A percentile compares a stretch with the other conserved stretches of the same genome.
These are phyloP conservation scores for Cicer pinnatifidum DNA, from an alignment of 306 rosid species.

Conservation along the genomic window DNA sequence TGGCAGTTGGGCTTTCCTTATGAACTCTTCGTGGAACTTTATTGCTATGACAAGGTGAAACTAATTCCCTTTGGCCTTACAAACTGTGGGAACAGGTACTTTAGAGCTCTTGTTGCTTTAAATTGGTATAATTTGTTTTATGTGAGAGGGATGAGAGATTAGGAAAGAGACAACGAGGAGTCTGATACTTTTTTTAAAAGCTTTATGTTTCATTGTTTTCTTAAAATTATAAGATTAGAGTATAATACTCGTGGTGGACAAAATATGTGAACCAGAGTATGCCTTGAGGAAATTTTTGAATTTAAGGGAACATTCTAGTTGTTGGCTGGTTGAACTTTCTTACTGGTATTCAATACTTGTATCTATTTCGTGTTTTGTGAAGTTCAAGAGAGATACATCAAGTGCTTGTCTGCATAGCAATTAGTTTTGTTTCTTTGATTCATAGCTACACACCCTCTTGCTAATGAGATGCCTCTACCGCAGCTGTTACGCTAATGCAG, in stretches of 20 bases:
- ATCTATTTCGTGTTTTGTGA: slow-evolving; percentile 32
- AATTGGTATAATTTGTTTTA: slow-evolving; percentile 32
- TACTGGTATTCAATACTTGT: slow-evolving; percentile 19
- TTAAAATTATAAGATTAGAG: slow-evolving; percentile 20
- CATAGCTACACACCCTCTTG: slow-evolving; percentile 31
- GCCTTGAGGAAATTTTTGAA: slow-evolving; percentile 12
- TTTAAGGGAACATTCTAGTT: slow-evolving; percentile 20
- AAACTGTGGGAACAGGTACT: slow-evolving; percentile 84
- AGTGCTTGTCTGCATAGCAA: slow-evolving; percentile 30
- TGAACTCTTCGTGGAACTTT: slow-evolving; percentile 64
- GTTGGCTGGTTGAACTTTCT: slow-evolving; percentile 30
- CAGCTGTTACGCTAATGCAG: slow-evolving; percentile 92
- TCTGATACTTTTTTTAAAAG: slow-evolving; percentile 33
- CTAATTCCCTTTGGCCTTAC: slow-evolving; percentile 73
- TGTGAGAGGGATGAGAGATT: slow-evolving; percentile 36
- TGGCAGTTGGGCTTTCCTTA: slow-evolving; percentile 71
- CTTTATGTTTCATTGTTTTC: slow-evolving; percentile 10
- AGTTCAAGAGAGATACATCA: slow-evolving; percentile 17
- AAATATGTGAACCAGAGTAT: slow-evolving; percentile 15
- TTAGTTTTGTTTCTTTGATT: slow-evolving; percentile 11
- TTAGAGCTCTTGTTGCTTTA: slow-evolving; percentile 39
- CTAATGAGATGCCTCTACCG: slow-evolving; percentile 44
- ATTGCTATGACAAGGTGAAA: slow-evolving; percentile 62
- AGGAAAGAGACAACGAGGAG: slow-evolving; percentile 20
- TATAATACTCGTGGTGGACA: slow-evolving; percentile 30